Evolutionary conservation across 805 yeast genomes (phyloP), one percentile per base, ranked within the genome.

Genomic region (Cyberlindnera sargentensis): DNA sequence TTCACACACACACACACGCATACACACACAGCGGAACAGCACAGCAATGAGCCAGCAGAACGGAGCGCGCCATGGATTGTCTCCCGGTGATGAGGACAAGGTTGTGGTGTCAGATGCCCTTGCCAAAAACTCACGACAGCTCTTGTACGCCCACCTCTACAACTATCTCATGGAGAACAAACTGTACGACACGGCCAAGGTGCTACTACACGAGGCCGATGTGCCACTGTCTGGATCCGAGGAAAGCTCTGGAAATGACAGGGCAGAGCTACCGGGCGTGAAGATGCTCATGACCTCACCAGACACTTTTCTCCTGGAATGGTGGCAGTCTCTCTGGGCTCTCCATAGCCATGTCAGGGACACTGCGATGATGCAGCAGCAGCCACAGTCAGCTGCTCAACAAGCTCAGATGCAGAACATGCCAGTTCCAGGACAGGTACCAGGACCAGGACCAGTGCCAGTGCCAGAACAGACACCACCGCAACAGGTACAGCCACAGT

Each of bases 261-360:
- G 41, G 10, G 55, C 49, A 25, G 56, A 60, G 31, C 50, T 59
- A 20, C 54, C 65, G 4, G 60, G 61, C 20, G 62, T 65, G 2
- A 62, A 68, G 44, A 69, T 67, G 70, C 55, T 70, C 32, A 66
- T 67, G 63, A 61, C 67, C 30, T 62, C 70, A 1, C 65, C 67
- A 4, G 76, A 73, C 23, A 67, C 78, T 0, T 74, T 75, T 47
- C 55, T 77, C 10, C 56, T 72, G 39, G 80, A 77, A 48, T 77
- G 82, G 82, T 77, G 80, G 79, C 67, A 70, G 40, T 59, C 71
- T 8, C 51, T 77, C 10, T 71, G 77, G 73, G 63, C 73, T 11
- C 45, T 72, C n/a, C 76, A 74, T 48, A 63, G 71, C 8, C 70
- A 66, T 41, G 67, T 75, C 5, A 66, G 68, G 42, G 56, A 56